These are phyloP conservation scores for Fusarium longipes DNA, from an alignment of 2,329 filamentous ascomycete species.

Conservation along the genomic window DNA sequence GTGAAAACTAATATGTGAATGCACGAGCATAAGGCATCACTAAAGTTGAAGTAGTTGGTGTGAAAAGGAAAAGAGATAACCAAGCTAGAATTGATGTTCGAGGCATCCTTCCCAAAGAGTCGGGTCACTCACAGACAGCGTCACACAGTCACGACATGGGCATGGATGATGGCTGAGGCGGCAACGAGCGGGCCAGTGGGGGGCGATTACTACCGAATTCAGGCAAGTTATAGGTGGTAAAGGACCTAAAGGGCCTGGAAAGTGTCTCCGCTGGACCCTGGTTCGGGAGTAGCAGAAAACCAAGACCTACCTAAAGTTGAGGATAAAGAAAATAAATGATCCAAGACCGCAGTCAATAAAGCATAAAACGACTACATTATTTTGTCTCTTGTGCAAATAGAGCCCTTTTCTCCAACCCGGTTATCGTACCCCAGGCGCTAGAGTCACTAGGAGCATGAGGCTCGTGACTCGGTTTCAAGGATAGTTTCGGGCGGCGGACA, in stretches of 20 bases:
- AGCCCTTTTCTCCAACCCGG: background rate
- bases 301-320: background rate
- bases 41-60: conserved; percentile 11
- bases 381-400: background rate
- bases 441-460: conserved; percentile 29
- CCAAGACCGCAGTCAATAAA: fast-evolving
- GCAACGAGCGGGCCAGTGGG: conserved; percentile 35
- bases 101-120: conserved; percentile 42
- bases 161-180: conserved; percentile 44
- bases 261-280: conserved; percentile 20
- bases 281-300: background rate
- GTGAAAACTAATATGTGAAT: conserved; percentile 11
- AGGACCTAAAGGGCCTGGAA: conserved; percentile 17
- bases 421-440: conserved; percentile 23
- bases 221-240: conserved; percentile 13
- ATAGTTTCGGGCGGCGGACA: conserved; percentile 23
- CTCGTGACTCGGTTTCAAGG: conserved; percentile 43
- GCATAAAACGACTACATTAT: background rate
- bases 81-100: conserved; percentile 26
- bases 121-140: conserved; percentile 41
- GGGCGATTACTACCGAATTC: conserved; percentile 9
- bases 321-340: background rate
- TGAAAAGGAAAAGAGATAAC: conserved; percentile 13
- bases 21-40: conserved; percentile 5
- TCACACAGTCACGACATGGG: conserved; percentile 41